Evolutionary conservation across 345 rosid genomes (phyloP), one percentile per base, ranked within the genome.

Genomic region (Boechera stricta): DNA sequence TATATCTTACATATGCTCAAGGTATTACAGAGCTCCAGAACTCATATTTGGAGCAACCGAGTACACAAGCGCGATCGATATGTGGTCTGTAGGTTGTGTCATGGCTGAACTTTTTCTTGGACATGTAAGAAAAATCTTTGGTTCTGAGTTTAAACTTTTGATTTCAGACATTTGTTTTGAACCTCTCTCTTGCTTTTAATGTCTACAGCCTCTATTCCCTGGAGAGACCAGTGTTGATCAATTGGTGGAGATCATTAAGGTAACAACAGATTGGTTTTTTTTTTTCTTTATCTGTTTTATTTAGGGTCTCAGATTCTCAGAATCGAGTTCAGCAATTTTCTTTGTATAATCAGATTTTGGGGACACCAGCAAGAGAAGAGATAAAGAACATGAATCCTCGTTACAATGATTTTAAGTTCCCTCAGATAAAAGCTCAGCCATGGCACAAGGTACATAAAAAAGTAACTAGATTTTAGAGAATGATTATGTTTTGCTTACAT

Each of bases 191-290:
- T 69, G 28, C 26, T 68, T 74, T 67, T 18, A 26, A 32, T 53
- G 54, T 64, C n/a, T 68, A 72, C 89, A 95, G 99, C 99, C 98
- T 67, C 63, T 95, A 66, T 95, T 95, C 86, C 98, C 99, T 36
- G 99, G 99, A 56, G 99, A 92, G 82, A 95, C 98, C 47, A 97
- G 98, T 76, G 95, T 95, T 13, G 99, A 95, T 81, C 99, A 92
- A 74, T 84, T 95, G 58, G 98, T 95, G 45, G 98, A 95, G 85
- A 92, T 95, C 77, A 92, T 95, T 75, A 95, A 95, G 99, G 99
- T 95, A 79, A 5, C 3, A 62, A 48, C 36, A 77, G 1, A 24
- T 8, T 49, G 45, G 7, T 2, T 21, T 21, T 21, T 21, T 64
- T 49, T 64, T 71, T n/a, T 0, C 16, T 5, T 7, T 51, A 2